Base-by-base conservation (phyloP, 1,284 basidiomycete species). In the Fistulinella cinereoalba region DNA sequence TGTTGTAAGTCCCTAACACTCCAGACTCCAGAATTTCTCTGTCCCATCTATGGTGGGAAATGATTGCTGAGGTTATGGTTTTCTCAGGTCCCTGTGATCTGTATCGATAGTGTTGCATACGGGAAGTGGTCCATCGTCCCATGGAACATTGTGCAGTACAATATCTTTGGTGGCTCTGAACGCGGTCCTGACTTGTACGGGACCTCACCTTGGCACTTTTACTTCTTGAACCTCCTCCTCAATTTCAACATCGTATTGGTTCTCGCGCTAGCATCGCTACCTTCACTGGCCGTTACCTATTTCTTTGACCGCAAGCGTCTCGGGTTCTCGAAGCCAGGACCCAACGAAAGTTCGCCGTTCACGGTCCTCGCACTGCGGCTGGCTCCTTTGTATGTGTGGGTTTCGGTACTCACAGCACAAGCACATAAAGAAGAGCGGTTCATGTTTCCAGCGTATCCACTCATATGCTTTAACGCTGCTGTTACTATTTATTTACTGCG, bases 401-500 rank as follows among this genome's bases (percentile, higher is more conserved):
- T 88, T 39, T 77, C 67, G 3, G 83, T 97, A 53, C 71, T 99
- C 53, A 84, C 81, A 8, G 53, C 75, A 2, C 97, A 99, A 69
- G 71, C 87, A 6, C 97, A 99, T 72, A 99, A 99, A 71, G 97
- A 99, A 68, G 97, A 99, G 66, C 78, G 97, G 21, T 99, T 99
- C 73, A 89, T 99, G 85, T 99, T 86, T 69, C 96, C 97, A 1
- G 86, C 83, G 2, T 99, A 97, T 68, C 87, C 93, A 0, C 71
- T 98, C 37, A 71, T 99, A 43, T 92, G 91, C 65, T 91, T 99
- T 71, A 98, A 98, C 66, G 96, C 93, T 1, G 92, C 92, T 3
- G 85, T 95, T 22, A 75, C 84, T 27, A 57, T 97, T 22, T 95
- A 88, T 70, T 75, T 97, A 27, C 58, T 88, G 13, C 79, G 91